phyloP scores from a whole-genome alignment of 2,329 filamentous ascomycete genomes.

The Phialophora expanda region DNA sequence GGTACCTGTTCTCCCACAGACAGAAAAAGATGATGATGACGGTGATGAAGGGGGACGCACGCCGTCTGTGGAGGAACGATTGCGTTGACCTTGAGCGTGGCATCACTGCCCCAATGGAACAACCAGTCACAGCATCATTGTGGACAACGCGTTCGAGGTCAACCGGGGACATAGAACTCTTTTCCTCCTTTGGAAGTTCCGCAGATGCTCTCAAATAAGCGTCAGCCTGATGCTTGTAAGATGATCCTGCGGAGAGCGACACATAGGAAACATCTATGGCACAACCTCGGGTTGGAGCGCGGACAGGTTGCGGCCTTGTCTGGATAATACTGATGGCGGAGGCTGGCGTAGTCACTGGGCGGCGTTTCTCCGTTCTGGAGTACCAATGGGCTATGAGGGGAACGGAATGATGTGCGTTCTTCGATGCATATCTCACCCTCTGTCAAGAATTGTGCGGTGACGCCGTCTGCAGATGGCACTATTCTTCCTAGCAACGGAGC shows the following conservation, averaged over 20 bases:
- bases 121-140: not conserved
- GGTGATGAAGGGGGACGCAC: not conserved
- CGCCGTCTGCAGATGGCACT: not conserved
- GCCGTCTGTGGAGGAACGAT: not conserved
- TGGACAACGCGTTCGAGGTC: slow-evolving; percentile 14
- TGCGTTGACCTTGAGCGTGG: not conserved
- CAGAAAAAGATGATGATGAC: slow-evolving; percentile 20
- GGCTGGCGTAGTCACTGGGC: not conserved
- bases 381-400: not conserved
- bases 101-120: not conserved
- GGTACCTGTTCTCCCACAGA: slow-evolving; percentile 15
- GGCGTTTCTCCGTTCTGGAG: not conserved
- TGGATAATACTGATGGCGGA: not conserved
- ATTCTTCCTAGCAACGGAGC: not conserved
- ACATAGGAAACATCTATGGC: not conserved
- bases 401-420: not conserved
- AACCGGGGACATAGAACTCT: slow-evolving; percentile 7
- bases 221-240: not conserved
- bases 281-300: not conserved
- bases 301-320: not conserved
- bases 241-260: not conserved
- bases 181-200: slow-evolving; percentile 8
- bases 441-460: not conserved
- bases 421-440: not conserved
- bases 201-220: slow-evolving; percentile 1